phyloP scores from a whole-genome alignment of 202 grass and related monocot species.

The Panicum hallii region DNA sequence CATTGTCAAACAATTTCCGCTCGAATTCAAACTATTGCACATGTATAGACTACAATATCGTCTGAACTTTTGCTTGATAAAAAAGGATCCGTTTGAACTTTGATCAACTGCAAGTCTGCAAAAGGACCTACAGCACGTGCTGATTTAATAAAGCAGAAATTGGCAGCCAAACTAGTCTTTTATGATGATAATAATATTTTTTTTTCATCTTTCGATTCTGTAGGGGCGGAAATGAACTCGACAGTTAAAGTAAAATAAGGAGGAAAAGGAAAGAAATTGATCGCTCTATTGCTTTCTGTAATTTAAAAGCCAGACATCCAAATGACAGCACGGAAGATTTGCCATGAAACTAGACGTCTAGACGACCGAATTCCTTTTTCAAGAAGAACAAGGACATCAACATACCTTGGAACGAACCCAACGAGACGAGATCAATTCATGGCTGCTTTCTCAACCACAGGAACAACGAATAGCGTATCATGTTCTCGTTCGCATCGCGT shows the following conservation, averaged over 20 bases:
- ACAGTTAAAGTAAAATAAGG: neutral
- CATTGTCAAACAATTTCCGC: slow-evolving; percentile 15
- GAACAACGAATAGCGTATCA: neutral
- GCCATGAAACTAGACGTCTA: neutral
- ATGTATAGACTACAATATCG: neutral
- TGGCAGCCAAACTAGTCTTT: too few species aligned
- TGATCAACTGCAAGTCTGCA: neutral
- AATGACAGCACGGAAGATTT: neutral
- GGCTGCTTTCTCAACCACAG: slow-evolving; percentile 38
- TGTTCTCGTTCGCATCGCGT: neutral
- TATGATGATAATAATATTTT: too few species aligned
- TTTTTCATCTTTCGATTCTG: neutral
- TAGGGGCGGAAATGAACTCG: neutral
- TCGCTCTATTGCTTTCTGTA: neutral
- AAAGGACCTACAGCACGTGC: too few species aligned
- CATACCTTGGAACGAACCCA: slow-evolving; percentile 45
- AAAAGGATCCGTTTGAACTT: neutral
- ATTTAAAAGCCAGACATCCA: neutral
- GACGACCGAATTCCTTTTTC: neutral
- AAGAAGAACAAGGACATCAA: neutral
- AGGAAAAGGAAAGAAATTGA: too few species aligned
- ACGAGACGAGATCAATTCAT: slow-evolving; percentile 25
- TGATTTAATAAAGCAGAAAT: too few species aligned
- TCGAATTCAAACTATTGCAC: neutral
- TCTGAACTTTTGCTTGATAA: neutral